Conservation (phyloP, 495 filamentous ascomycete genomes). For the Hypoxylon trugodes region DNA sequence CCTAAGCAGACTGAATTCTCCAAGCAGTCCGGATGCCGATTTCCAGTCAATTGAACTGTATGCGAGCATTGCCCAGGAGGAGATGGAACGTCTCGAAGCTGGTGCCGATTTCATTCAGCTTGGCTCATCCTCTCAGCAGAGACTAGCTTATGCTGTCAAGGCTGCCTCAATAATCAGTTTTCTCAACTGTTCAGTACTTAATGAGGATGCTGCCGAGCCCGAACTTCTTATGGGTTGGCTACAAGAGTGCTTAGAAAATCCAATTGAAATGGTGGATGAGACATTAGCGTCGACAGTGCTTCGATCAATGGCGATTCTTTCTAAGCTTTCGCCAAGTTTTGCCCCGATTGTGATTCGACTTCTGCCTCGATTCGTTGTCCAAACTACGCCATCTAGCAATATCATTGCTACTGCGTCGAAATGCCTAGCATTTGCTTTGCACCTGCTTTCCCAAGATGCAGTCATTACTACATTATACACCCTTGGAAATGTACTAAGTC, state of each 20-base stretch:
- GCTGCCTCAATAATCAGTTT: constrained; percentile 81
- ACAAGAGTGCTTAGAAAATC: constrained; percentile 76
- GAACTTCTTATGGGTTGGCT: constrained; percentile 89
- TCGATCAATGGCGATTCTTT: constrained; percentile 82
- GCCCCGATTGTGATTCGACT: constrained; percentile 82
- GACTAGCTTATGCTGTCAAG: constrained; percentile 85
- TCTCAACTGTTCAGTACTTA: constrained; percentile 80
- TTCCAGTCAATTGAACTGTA: constrained; percentile 72
- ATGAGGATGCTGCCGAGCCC: constrained; percentile 79
- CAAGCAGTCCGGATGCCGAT: constrained; percentile 54
- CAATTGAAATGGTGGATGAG: constrained; percentile 80
- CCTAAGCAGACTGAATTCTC: constrained; percentile 48
- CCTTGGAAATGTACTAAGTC: constrained; percentile 88
- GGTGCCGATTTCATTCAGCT: constrained; percentile 88
- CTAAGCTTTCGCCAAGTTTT: constrained; percentile 72
- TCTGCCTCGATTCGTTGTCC: constrained; percentile 83
- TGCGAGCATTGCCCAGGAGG: constrained; percentile 76
- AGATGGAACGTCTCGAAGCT: constrained; percentile 87
- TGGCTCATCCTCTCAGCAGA: constrained; percentile 86
- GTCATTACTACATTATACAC: constrained; percentile 95
- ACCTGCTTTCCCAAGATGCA: constrained; percentile 85
- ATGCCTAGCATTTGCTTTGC: constrained; percentile 81
- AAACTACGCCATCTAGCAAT: constrained; percentile 69
- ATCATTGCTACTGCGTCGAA: constrained; percentile 78
- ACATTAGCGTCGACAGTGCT: constrained; percentile 77